phyloP scores from a whole-genome alignment of 2,329 filamentous ascomycete species.

The Ophiostoma pallidulum region DNA sequence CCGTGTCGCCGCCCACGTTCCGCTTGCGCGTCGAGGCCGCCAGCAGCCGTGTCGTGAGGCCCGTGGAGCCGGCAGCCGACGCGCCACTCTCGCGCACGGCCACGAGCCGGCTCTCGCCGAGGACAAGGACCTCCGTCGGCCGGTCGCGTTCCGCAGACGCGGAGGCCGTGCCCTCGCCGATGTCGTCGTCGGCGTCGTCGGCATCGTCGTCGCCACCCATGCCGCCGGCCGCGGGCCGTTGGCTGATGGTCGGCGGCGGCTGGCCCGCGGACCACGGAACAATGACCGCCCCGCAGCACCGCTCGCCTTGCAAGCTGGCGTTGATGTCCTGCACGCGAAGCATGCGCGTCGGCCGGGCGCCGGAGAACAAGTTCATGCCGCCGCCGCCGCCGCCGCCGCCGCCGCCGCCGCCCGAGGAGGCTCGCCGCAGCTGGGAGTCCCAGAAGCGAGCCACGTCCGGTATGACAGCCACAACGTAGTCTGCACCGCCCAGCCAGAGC shows the following conservation, averaged over 20 bases:
- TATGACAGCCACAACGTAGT: conserved; percentile 46
- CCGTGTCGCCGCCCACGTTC: conserved; percentile 1
- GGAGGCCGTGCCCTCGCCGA: no score
- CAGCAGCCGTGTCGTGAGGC: conserved; percentile 28
- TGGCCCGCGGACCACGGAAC: conserved; percentile 27
- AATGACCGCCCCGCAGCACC: conserved; percentile 42
- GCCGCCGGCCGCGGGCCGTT: no score
- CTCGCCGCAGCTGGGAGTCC: conserved; percentile 48
- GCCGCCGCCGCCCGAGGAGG: no score
- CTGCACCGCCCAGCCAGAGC: conserved; percentile 47
- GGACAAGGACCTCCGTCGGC: conserved; percentile 44
- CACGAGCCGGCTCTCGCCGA: conserved; percentile 47
- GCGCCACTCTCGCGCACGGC: conserved; percentile 41
- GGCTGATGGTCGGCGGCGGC: conserved; percentile 10
- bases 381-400: no score
- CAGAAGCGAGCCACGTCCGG: conserved; percentile 47
- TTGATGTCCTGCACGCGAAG: conserved; percentile 43
- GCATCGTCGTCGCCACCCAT: conserved; percentile 6
- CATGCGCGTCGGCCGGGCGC: conserved; percentile 46
- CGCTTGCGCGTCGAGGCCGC: conserved; percentile 24
- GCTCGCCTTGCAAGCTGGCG: conserved; percentile 47
- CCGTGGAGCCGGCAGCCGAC: conserved; percentile 24
- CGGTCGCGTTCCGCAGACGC: conserved; percentile 28
- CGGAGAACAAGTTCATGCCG: conserved; percentile 43
- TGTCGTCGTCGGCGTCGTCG: conserved; percentile 15